Percentiles rank a stretch among this genome's conserved stretches.
Evolutionary conservation across 2,329 filamentous ascomycete species (phyloP).

Genomic region (Talaromyces marneffei): DNA sequence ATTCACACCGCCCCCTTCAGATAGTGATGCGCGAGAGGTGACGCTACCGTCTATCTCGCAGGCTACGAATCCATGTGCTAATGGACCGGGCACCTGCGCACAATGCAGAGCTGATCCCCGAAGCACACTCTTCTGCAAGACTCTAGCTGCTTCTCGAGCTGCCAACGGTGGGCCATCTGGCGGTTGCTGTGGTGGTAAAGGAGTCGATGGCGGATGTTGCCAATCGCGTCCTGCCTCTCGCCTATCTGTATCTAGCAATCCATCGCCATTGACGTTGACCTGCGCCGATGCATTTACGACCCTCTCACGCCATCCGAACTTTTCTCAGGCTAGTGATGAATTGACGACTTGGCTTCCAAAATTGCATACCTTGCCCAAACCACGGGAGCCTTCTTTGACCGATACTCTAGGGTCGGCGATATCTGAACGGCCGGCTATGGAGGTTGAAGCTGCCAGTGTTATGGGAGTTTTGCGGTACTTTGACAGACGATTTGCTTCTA

Average conservation of each 20-base stretch:
- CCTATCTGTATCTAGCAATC: conserved; percentile 29
- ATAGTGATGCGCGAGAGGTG: conserved; percentile 53
- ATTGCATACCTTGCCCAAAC: conserved; percentile 53
- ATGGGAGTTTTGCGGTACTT: conserved; percentile 82
- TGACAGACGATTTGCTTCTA: conserved; percentile 60
- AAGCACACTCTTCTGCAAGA: conserved; percentile 76
- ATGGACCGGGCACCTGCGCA: conserved; percentile 70
- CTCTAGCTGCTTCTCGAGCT: conserved; percentile 59
- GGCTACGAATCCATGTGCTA: conserved; percentile 47
- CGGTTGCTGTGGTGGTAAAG: conserved; percentile 57
- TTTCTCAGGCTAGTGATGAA: conserved; percentile 66
- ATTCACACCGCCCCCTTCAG: conserved; percentile 50
- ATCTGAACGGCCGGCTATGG: conserved; percentile 53
- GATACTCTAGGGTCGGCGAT: conserved; percentile 20
- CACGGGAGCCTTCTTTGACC: conserved; percentile 29
- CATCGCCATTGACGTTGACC: conserved; percentile 53
- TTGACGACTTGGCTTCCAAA: conserved; percentile 71
- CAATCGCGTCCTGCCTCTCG: conserved; percentile 30
- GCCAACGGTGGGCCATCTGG: conserved; percentile 42
- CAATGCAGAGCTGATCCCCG: conserved; percentile 73
- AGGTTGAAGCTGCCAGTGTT: conserved; percentile 76
- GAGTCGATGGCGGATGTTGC: conserved; percentile 59
- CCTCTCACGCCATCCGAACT: conserved; percentile 68
- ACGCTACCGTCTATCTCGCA: conserved; percentile 35
- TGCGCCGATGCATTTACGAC: conserved; percentile 76